Percentiles rank a stretch among this genome's conserved stretches.
phyloP scores from a whole-genome alignment of 805 yeast species.

The Nakazawaea ernobii region DNA sequence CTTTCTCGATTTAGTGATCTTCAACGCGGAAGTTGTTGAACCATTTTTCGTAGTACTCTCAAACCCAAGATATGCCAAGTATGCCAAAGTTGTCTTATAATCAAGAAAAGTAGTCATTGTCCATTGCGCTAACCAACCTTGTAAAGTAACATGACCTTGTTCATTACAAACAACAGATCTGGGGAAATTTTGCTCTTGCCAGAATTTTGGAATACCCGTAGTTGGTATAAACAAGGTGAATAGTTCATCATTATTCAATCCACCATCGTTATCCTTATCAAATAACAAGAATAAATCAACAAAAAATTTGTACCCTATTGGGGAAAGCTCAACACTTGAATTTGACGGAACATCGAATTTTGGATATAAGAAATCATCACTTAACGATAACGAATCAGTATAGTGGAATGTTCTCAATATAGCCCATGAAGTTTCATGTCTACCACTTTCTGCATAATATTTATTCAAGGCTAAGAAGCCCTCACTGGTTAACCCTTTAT shows the following conservation, averaged over 20 bases:
- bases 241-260: slow-evolving; percentile 72
- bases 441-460: slow-evolving; percentile 81
- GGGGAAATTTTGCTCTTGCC: slow-evolving; percentile 87
- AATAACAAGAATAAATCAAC: slow-evolving; percentile 85
- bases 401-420: slow-evolving; percentile 83
- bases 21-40: slow-evolving; percentile 47
- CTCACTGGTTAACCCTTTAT: slow-evolving; percentile 56
- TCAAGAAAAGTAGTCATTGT: slow-evolving; percentile 90
- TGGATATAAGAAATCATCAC: slow-evolving; percentile 77
- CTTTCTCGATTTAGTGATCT: slow-evolving; percentile 78
- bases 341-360: slow-evolving; percentile 64
- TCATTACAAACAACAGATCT: slow-evolving; percentile 84
- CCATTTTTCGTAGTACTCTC: slow-evolving; percentile 32
- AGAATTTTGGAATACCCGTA: slow-evolving; percentile 84
- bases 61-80: slow-evolving; percentile 86
- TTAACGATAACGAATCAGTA: slow-evolving; percentile 84
- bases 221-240: slow-evolving; percentile 73
- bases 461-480: slow-evolving; percentile 79
- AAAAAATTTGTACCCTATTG: slow-evolving; percentile 84
- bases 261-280: slow-evolving; percentile 97
- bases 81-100: slow-evolving; percentile 77
- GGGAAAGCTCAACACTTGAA: slow-evolving; percentile 86
- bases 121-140: slow-evolving; percentile 99
- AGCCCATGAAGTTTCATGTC: slow-evolving; percentile 98
- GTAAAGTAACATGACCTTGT: slow-evolving; percentile 82